Percentiles rank a stretch among this genome's conserved stretches.
Conservation (phyloP, 2,329 filamentous ascomycete genomes). For the Amphichorda felina region DNA sequence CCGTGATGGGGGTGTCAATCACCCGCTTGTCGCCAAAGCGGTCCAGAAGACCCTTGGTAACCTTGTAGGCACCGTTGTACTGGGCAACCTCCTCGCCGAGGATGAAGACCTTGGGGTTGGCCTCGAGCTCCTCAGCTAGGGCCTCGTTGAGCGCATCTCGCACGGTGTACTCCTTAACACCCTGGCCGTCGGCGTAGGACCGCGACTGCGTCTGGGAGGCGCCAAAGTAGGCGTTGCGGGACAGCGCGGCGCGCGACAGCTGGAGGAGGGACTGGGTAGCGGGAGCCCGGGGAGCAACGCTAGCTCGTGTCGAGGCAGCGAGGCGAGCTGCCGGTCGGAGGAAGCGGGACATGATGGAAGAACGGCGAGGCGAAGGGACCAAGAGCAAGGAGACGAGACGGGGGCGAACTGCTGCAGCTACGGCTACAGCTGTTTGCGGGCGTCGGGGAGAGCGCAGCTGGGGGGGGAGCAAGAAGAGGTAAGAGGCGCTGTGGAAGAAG, state of each 20-base stretch:
- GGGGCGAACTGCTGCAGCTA: neutral
- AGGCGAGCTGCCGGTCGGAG: constrained; percentile 38
- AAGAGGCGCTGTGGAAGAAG: neutral
- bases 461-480: neutral
- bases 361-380: neutral
- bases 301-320: constrained; percentile 28
- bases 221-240: constrained; percentile 24
- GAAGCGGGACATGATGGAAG: constrained; percentile 37
- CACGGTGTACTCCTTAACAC: constrained; percentile 87
- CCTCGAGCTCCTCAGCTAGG: constrained; percentile 91
- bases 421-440: neutral
- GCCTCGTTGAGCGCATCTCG: constrained; percentile 97
- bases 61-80: constrained; percentile 99
- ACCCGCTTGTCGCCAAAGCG: constrained; percentile 95
- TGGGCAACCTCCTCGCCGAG: constrained; percentile 97
- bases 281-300: constrained; percentile 16
- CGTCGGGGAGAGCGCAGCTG: neutral
- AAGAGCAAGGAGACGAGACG: constrained; percentile 2
- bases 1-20: constrained; percentile 97
- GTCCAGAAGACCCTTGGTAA: constrained; percentile 94
- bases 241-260: constrained; percentile 22
- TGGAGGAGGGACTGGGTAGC: constrained; percentile 23
- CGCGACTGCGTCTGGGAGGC: constrained; percentile 28
- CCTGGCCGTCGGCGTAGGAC: constrained; percentile 43
- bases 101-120: constrained; percentile 89